Base-by-base conservation (phyloP, 1,139 yeast species). In the Suhomyces yuchorum region DNA sequence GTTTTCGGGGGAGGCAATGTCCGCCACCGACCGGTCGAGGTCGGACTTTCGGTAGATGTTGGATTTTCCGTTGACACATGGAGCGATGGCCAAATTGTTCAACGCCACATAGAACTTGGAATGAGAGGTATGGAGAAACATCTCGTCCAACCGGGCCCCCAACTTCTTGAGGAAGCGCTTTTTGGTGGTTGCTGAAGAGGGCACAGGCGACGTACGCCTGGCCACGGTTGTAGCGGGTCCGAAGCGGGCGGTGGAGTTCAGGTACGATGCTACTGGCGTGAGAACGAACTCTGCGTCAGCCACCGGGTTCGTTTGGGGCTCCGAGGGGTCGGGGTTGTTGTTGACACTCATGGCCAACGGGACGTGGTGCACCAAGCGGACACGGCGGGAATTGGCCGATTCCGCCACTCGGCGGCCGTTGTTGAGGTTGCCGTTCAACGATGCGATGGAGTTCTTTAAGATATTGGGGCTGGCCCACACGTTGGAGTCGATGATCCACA, bases 31-130 rank as follows among this genome's bases (percentile, higher is more conserved):
- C 19, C 55, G 57, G 63, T 88, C 95, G 37, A 90, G 66, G 48
- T 82, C 89, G 1, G 89, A 80, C 42, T 82, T 75, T 18, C 95
- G 73, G 63, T 87, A 90, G 42, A 90, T 60, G 62, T 90, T 90
- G 19, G 96, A 87, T 63, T 91, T 90, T n/a, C 97, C 97, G 73
- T 87, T 90, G 43, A 90, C 96, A 67, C 97, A 90, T 0, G 97
- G 96, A 0, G 96, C 96, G 19, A 88, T 68, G n/a, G 85, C 81
- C 14, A 86, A 68, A 51, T 83, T 80, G 63, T 90, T 90, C 59
- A 90, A 81, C 32, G 89, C 84, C 6, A 85, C 81, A 65, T 90
- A 90, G 63, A 90, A 89, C 67, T 89, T 89, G 48, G 92, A 82
- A 67, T 90, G 97, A 1, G 96, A 82, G 0, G 96, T 85, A 43